Evolutionary conservation across 2,329 filamentous ascomycete genomes (phyloP).

Genomic region (Hymenoscyphus fraxineus): DNA sequence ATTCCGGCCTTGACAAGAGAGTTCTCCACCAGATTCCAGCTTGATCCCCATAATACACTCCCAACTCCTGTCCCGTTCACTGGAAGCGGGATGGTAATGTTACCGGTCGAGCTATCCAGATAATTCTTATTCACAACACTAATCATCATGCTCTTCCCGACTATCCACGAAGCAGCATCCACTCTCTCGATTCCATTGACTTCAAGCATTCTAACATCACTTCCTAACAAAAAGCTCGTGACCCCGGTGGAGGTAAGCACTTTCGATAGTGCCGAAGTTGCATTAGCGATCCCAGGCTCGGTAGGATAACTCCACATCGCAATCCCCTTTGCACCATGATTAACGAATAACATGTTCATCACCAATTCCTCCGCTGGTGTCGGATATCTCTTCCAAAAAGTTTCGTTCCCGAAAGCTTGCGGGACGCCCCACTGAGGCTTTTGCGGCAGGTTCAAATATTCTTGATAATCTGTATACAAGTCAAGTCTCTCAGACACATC

Average conservation of each 20-base stretch:
- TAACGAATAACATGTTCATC: constrained; percentile 46
- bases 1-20: constrained; percentile 9
- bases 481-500: constrained; percentile 45
- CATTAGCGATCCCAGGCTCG: constrained; percentile 32
- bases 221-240: constrained; percentile 35
- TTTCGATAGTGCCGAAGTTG: constrained; percentile 38
- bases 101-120: not conserved
- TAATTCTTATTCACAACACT: constrained; percentile 38
- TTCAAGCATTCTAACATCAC: constrained; percentile 1
- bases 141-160: constrained; percentile 33
- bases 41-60: constrained; percentile 11
- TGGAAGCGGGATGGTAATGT: constrained; percentile 11
- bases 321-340: constrained; percentile 48
- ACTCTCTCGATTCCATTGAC: constrained; percentile 27
- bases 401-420: constrained; percentile 46
- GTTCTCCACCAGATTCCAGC: constrained; percentile 10
- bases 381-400: constrained; percentile 46
- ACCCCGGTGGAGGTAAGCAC: constrained; percentile 35
- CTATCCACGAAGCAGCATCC: constrained; percentile 40
- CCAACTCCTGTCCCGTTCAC: not conserved
- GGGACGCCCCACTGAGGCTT: constrained; percentile 49
- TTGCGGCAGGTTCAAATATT: constrained; percentile 36
- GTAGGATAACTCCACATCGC: constrained; percentile 46
- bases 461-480: constrained; percentile 38
- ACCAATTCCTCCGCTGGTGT: constrained; percentile 43